Evolutionary conservation across 805 yeast species (phyloP), one percentile per base, ranked within the genome.

Genomic region (Lachancea sp.): DNA sequence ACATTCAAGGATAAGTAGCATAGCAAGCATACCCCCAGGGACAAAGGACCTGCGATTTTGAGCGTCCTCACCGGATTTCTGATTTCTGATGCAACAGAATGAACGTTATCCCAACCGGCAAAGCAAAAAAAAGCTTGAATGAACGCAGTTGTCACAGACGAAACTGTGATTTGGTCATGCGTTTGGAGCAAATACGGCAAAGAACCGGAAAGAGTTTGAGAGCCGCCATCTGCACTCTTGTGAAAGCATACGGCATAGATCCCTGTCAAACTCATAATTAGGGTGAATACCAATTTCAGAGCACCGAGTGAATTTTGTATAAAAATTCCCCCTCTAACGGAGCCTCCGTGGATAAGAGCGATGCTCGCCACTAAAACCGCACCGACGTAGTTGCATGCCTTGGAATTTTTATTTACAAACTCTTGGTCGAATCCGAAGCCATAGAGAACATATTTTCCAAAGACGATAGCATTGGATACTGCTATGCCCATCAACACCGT

Each of bases 261-360:
- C 0, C 89, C 85, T 0, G 82, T 73, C 4, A 70, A 36, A 2
- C 77, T 66, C 69, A 83, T 74, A 1, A 79, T 55, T 0, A 60
- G 69, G 29, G 82, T 67, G 22, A 83, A 60, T 3, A 64, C 54
- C 34, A 83, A 54, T 55, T 83, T 83, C 54, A 83, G 51, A 6
- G 68, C 69, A 0, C 92, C 90, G 3, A 82, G 58, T 9, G 74
- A 45, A 50, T 81, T 82, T 53, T 82, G 88, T 11, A 80, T 63
- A 12, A 61, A 54, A 1, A 83, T 70, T 0, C 89, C 89, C 47
- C 70, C 70, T 41, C 63, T 72, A 2, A 78, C 74, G 20, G 86
- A 78, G 3, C 71, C 36, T 0, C 86, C 78, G 49, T 82, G 85
- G 13, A 80, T 56, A 0, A 62, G 19, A 5, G 70, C 59, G 2